These are phyloP conservation scores for Chlorencoelia australis DNA, from an alignment of 2,329 filamentous ascomycete species.

Conservation along the genomic window DNA sequence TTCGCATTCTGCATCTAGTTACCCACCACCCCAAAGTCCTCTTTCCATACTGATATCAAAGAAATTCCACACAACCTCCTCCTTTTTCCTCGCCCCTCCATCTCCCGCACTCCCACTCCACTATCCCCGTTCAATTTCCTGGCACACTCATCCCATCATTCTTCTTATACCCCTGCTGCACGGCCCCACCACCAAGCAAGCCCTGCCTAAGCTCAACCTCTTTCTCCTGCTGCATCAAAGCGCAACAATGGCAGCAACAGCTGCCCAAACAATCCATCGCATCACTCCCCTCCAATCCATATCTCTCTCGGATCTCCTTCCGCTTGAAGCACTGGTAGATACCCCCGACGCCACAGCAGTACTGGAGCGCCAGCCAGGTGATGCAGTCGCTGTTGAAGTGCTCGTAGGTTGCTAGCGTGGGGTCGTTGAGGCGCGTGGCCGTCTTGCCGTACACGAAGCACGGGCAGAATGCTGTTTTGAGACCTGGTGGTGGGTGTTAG, in stretches of 20 bases:
- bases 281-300: conserved; percentile 26
- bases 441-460: conserved; percentile 24
- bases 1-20: too few species aligned
- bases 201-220: conserved; percentile 15
- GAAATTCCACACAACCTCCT: too few species aligned
- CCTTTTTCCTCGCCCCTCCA: too few species aligned
- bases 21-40: too few species aligned
- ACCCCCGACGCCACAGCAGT: conserved; percentile 11
- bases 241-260: conserved; percentile 26
- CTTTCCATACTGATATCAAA: too few species aligned
- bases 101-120: neutral
- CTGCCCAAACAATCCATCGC: conserved; percentile 29
- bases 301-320: conserved; percentile 13
- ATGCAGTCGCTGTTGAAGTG: conserved; percentile 18
- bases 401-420: conserved; percentile 17
- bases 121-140: neutral
- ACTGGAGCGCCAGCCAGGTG: conserved; percentile 10
- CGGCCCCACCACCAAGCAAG: neutral
- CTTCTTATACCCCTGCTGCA: conserved; percentile 8
- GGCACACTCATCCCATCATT: conserved; percentile 10
- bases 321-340: conserved; percentile 18
- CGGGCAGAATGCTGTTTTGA: conserved; percentile 20
- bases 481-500: too few species aligned
- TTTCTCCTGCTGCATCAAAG: conserved; percentile 22
- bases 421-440: conserved; percentile 16